A percentile compares a stretch with the other conserved stretches of the same genome.
phyloP scores from a whole-genome alignment of 2,329 filamentous ascomycete species.

The Amauroascus verrucosus region DNA sequence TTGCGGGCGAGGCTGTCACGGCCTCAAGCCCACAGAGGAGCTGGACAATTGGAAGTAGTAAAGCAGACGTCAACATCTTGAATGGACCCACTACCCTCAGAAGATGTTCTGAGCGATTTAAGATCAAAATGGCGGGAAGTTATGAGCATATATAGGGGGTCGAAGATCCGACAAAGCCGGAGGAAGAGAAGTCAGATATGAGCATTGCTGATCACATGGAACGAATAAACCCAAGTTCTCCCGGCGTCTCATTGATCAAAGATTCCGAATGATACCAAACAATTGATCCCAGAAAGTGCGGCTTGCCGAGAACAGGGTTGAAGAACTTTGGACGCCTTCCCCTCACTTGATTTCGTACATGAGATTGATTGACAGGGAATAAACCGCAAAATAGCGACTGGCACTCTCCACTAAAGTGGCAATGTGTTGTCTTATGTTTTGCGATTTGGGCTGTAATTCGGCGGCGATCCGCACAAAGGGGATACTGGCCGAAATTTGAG shows the following conservation, averaged over 20 bases:
- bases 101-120: not conserved
- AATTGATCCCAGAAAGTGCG: not conserved
- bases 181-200: not conserved
- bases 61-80: slow-evolving; percentile 2
- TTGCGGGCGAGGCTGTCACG: not conserved
- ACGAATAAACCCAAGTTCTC: not conserved
- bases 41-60: slow-evolving; percentile 6
- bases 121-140: not conserved
- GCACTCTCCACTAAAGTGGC: not conserved
- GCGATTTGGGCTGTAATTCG: not conserved
- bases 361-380: not conserved
- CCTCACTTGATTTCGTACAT: not conserved
- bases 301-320: not conserved
- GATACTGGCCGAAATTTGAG: too few relatives aligned
- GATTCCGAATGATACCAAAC: not conserved
- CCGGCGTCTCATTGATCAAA: not conserved
- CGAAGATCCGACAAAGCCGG: not conserved
- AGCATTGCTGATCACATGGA: not conserved
- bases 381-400: not conserved
- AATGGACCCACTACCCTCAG: not conserved
- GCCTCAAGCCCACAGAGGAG: slow-evolving; percentile 4
- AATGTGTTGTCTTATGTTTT: not conserved
- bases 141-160: not conserved
- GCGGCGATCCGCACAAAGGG: not conserved
- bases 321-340: not conserved